A percentile compares a stretch with the other conserved stretches of the same genome.
These are phyloP conservation scores for Borealophlyctis nickersoniae DNA, from an alignment of 192 early-diverging fungal species.

Conservation along the genomic window DNA sequence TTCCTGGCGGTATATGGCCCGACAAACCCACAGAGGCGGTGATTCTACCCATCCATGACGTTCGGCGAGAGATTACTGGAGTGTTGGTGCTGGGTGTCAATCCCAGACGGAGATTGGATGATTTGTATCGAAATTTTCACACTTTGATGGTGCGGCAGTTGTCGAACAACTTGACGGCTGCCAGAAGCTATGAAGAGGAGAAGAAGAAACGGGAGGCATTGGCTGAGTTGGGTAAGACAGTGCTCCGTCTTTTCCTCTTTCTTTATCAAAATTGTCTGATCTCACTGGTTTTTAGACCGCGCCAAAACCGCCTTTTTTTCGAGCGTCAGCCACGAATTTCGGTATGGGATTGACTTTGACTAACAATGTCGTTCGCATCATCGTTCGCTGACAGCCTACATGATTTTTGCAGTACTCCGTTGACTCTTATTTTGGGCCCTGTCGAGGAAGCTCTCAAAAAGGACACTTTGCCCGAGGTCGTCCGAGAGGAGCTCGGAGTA, in stretches of 20 bases:
- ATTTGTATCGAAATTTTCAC: conserved; percentile 4
- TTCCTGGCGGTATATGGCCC: conserved; percentile 14
- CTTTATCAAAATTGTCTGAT: no score
- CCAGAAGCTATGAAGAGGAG: conserved; percentile 7
- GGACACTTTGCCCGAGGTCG: conserved; percentile 20
- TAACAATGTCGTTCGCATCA: no score
- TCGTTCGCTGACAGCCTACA: no score
- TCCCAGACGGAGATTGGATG: conserved; percentile 8
- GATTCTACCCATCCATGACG: not conserved
- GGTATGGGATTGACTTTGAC: no score
- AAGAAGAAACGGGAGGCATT: not conserved
- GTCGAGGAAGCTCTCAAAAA: conserved; percentile 38
- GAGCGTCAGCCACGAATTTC: conserved; percentile 27
- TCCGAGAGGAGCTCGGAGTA: conserved; percentile 29
- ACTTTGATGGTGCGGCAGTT: conserved; percentile 14
- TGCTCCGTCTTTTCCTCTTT: not conserved
- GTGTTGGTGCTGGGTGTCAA: conserved; percentile 9
- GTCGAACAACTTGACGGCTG: conserved; percentile 2
- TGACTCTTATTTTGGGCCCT: conserved; percentile 48
- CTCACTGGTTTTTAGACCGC: no score
- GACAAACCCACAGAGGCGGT: conserved; percentile 5
- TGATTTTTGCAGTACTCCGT: conserved; percentile 37
- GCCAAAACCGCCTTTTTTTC: conserved; percentile 39
- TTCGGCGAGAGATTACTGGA: not conserved
- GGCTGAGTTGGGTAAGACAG: not conserved